Evolutionary conservation across 345 rosid genomes (phyloP), one percentile per base, ranked within the genome.

Genomic region (Aquilaria malaccensis): DNA sequence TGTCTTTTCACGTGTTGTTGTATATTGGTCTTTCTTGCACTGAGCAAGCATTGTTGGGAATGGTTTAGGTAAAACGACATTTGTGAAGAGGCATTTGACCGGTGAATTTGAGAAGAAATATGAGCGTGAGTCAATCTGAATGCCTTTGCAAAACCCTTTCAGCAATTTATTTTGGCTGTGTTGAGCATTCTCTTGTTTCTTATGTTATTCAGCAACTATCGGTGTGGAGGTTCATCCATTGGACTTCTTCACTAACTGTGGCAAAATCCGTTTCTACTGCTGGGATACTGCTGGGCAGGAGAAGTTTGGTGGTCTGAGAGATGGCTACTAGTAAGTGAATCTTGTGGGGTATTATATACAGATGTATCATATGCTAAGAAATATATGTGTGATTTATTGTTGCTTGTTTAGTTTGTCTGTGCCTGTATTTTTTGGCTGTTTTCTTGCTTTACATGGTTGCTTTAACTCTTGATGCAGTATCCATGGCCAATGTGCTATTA

Each of bases 221-320:
- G 98, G 96, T 63, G 98, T 93, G 43, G 98, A 87, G 75, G 97
- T 93, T 73, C 98, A 87, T 68, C 97, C 98, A 0, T 58, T 93
- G 75, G 98, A 93, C 60, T 93, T 93, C 88, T 82, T 79, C 70
- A 93, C 98, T 0, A 93, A 89, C 76, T 85, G 94, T 33, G 98
- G 98, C 13, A 84, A 89, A 70, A 75, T 93, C 69, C 80, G 98
- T 2, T 93, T 93, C 63, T 85, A 93, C 73, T 89, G 97, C 81
- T 93, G 97, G 98, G 97, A 93, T 37, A 93, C 98, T 57, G 97
- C 98, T 13, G 96, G 98, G 0, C 98, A 93, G 60, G 98, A 89
- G 81, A 89, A 87, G 70, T 89, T 93, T 33, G 97, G 98, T 68
- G 97, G 97, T 29, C 90, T 93, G 6, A 74, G 97, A 62, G 98